These are phyloP conservation scores for Suillus cothurnatus DNA, from an alignment of 768 basidiomycete species.

Conservation along the genomic window DNA sequence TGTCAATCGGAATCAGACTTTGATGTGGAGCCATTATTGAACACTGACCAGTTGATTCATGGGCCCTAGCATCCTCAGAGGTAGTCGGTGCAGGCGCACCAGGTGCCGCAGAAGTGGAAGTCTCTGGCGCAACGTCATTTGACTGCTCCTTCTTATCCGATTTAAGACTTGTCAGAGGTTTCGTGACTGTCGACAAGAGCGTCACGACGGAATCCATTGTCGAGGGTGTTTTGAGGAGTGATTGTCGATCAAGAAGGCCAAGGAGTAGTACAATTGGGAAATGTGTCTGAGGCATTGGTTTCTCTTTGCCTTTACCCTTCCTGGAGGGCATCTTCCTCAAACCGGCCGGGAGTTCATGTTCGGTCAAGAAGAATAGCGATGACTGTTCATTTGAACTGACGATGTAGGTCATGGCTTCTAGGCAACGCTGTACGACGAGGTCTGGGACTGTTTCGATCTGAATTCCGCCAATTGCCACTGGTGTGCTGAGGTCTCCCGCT, in stretches of 20 bases:
- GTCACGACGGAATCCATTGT: conserved; percentile 93
- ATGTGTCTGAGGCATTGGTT: conserved; percentile 75
- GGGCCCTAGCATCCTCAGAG: conserved; percentile 12
- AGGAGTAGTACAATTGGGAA: conserved; percentile 92
- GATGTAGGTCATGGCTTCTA: conserved; percentile 89
- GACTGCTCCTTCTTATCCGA: conserved; percentile 43
- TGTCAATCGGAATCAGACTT: conserved; percentile 1
- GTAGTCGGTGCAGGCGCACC: conserved; percentile 11
- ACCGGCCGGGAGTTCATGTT: conserved; percentile 88
- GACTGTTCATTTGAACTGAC: conserved; percentile 83
- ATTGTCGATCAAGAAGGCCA: conserved; percentile 83
- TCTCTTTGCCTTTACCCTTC: conserved; percentile 97
- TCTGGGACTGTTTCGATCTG: conserved; percentile 87
- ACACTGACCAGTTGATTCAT: conserved; percentile 5
- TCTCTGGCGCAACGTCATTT: conserved; percentile 21
- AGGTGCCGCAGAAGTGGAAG: conserved; percentile 19
- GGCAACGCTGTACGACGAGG: conserved; percentile 89
- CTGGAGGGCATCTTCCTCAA: conserved; percentile 68
- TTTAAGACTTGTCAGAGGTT: conserved; percentile 72
- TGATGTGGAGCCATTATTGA: not conserved
- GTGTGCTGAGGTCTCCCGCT: conserved; percentile 50
- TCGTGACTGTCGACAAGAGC: conserved; percentile 85
- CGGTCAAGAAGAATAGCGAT: conserved; percentile 92
- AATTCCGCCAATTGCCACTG: conserved; percentile 50
- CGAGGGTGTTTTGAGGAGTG: conserved; percentile 81